Base-by-base conservation (phyloP, 495 filamentous ascomycete species). In the Podospora fimiseda region DNA sequence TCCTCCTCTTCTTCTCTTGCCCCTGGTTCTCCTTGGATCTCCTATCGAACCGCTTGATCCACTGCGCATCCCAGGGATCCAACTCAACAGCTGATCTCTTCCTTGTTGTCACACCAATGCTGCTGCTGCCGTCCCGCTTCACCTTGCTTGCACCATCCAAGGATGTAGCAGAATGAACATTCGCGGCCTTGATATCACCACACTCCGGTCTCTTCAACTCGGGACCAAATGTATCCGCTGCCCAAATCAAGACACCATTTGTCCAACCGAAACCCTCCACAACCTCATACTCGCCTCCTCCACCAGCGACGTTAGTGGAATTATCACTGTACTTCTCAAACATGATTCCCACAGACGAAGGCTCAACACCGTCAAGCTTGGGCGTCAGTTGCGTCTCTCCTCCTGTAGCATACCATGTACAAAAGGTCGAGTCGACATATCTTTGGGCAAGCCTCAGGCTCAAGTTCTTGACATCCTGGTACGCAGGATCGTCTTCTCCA, bases 261-360 rank as follows among this genome's bases (percentile, higher is more conserved):
- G 71, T 73, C 74, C 74, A 78, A 8, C 74, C 74, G 48, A 78
- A 78, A 18, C 74, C 74, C 63, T 78, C 73, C 5, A 78, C 74
- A 13, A 78, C 74, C 47, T 66, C 62, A 48, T 78, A 78, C 63
- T 78, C 74, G 54, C 74, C 74, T 9, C 74, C 74, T 21, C 71
- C 57, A 37, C 74, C 74, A 14, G 73, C 74, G 4, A 69, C 71
- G 44, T 75, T 75, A 21, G 70, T 74, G 38, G 71, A 53, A 21
- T 66, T 68, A 53, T 76, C 74, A 20, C 63, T 60, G 53, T 78
- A 77, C 63, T 78, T 78, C 58, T 78, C 74, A 52, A 78, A 78
- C 66, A 78, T 77, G 53, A 66, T 72, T 9, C 74, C 74, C 18
- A 42, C 52, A 9, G 67, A 63, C 6, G 58, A 55, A 3, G 63